A percentile compares a stretch with the other conserved stretches of the same genome.
These are phyloP conservation scores for Candida tibetensis DNA, from an alignment of 805 yeast species.

Conservation along the genomic window DNA sequence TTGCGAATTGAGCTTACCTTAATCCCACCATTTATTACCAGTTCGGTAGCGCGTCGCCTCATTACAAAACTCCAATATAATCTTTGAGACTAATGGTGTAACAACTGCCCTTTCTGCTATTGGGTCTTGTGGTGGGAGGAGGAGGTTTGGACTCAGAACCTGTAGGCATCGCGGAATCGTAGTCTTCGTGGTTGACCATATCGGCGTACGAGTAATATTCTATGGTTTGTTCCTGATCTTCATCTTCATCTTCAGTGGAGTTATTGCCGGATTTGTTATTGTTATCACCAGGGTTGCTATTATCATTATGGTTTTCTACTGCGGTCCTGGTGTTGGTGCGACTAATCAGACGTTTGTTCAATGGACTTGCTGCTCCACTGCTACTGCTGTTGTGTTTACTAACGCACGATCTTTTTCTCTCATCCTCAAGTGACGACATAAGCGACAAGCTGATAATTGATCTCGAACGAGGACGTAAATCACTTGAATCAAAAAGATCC, in stretches of 20 bases:
- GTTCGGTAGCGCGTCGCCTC: no score
- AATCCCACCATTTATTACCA: no score
- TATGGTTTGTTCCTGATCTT: slow-evolving; percentile 17
- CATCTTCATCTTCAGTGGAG: slow-evolving; percentile 1
- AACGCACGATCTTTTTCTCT: slow-evolving; percentile 2
- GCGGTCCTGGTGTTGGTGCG: background rate
- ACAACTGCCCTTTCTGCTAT: slow-evolving; percentile 11
- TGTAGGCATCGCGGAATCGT: background rate
- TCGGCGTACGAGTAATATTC: slow-evolving; percentile 34
- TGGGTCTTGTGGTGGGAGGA: background rate
- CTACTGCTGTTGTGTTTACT: background rate
- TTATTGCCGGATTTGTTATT: slow-evolving; percentile 4
- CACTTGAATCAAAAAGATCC: background rate
- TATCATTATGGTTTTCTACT: no score
- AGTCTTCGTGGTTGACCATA: slow-evolving; percentile 22
- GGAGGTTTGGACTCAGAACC: background rate
- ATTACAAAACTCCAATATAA: slow-evolving; percentile 18
- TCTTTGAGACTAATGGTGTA: slow-evolving; percentile 18
- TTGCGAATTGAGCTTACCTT: no score
- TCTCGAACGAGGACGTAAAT: slow-evolving; percentile 18
- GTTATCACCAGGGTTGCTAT: slow-evolving; percentile 5
- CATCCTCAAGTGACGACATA: slow-evolving; percentile 17
- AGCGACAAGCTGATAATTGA: slow-evolving; percentile 21
- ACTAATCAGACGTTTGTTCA: background rate
- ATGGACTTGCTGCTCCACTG: background rate